phyloP scores from a whole-genome alignment of 2,329 filamentous ascomycete species.

The Colletotrichum simmondsii region DNA sequence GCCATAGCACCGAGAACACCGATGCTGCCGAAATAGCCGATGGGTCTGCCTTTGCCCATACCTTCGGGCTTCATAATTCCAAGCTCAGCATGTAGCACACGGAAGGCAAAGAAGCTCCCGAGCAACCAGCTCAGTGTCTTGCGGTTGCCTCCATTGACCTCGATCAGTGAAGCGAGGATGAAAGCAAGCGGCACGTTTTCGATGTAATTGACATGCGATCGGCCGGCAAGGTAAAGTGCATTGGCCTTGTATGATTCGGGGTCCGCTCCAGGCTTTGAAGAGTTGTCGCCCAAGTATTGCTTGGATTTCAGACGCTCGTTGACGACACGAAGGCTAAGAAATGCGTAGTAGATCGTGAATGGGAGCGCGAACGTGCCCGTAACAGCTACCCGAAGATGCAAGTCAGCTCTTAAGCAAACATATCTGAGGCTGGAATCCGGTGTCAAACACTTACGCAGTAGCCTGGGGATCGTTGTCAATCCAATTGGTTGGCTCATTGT shows the following conservation, averaged over 20 bases:
- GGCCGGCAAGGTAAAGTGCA: constrained; percentile 9
- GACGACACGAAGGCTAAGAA: constrained; percentile 23
- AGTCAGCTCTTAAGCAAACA: neutral
- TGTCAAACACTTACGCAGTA: constrained; percentile 14
- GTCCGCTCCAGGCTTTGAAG: constrained; percentile 1
- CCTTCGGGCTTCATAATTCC: constrained; percentile 8
- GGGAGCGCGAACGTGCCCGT: constrained; percentile 23
- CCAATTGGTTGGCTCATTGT: constrained; percentile 20
- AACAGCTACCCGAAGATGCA: neutral
- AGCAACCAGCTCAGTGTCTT: constrained; percentile 14
- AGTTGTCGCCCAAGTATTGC: constrained; percentile 21
- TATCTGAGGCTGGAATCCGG: neutral
- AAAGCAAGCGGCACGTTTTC: constrained; percentile 19
- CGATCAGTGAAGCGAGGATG: neutral
- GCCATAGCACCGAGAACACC: constrained; percentile 4
- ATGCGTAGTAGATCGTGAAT: constrained; percentile 22
- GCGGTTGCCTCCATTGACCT: constrained; percentile 25
- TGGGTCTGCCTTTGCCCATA: neutral
- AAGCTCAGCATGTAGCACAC: constrained; percentile 20
- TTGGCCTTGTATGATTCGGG: neutral
- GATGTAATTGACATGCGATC: constrained; percentile 16
- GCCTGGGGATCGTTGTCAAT: constrained; percentile 18
- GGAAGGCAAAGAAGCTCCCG: neutral
- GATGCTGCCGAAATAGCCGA: constrained; percentile 19
- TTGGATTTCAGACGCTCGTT: constrained; percentile 5